Evolutionary conservation across 306 rosid genomes (phyloP), one percentile per base, ranked within the genome.

Genomic region (Corylus heterophylla): DNA sequence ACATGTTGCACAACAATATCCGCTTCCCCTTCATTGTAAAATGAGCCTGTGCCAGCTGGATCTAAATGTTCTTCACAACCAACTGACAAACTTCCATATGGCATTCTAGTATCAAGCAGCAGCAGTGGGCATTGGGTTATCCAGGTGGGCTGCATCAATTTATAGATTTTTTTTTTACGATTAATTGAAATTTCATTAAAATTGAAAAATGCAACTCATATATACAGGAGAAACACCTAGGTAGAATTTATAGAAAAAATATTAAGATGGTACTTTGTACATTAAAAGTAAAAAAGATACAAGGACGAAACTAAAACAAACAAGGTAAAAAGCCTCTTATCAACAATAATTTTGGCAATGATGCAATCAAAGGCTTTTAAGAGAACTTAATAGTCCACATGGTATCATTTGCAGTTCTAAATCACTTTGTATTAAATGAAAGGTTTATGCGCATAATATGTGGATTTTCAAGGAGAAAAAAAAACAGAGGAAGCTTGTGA

Each of bases 1-100:
- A 92, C 88, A 76, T 92, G 93, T 82, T 86, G 97, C 85, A 90
- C 87, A 18, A 90, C 92, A 69, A 92, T 90, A 84, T 92, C 91
- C 54, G 93, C 95, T 84, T 92, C 97, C 71, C 97, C 97, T 89
- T 92, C 89, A 71, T 92, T 92, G 80, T 87, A 90, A 37, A 92
- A 75, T 12, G 95, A 92, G 79, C 97, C 95, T 17, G 97, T 90
- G 80, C 97, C 97, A 25, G 97, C 90, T 52, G 90, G 97, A 77
- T 92, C 97, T 73, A 92, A 81, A 87, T 85, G 81, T 86, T 92
- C 97, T 87, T 83, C 93, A 11, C 93, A 92, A 68, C 97, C 97
- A 79, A 87, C 78, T 18, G 95, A 90, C 80, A 92, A 77, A 85
- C 92, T 92, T 80, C 94, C 97, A 66, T 89, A 89, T 29, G 97